Conservation (phyloP, 345 rosid genomes). For the Bruguiera gymnorhiza region DNA sequence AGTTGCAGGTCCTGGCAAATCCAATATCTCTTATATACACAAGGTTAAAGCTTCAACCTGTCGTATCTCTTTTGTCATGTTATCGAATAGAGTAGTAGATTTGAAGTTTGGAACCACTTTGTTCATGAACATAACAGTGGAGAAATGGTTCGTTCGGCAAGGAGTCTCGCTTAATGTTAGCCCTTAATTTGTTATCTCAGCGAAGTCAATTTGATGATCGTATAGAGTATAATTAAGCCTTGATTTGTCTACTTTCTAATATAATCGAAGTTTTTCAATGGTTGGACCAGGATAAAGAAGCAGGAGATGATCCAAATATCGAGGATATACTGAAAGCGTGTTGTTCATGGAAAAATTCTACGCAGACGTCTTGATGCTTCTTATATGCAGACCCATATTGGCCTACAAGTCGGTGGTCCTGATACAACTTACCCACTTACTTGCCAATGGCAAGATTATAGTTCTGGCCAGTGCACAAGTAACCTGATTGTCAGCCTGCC, state of each 20-base stretch:
- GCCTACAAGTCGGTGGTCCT: no score
- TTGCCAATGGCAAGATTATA: no score
- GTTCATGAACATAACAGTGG: not conserved
- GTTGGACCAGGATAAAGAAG: slow-evolving; percentile 75
- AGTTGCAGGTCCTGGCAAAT: slow-evolving; percentile 86
- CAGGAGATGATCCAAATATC: slow-evolving; percentile 81
- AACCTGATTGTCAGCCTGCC: no score
- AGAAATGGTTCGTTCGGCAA: no score
- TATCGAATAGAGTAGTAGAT: not conserved
- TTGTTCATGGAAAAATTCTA: slow-evolving; percentile 44
- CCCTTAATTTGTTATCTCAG: no score
- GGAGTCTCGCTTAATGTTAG: no score
- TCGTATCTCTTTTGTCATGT: not conserved
- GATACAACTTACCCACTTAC: no score
- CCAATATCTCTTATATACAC: slow-evolving; percentile 74
- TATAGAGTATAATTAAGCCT: no score
- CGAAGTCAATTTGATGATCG: no score
- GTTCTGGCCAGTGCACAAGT: no score
- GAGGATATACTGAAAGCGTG: slow-evolving; percentile 71
- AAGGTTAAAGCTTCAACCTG: slow-evolving; percentile 41
- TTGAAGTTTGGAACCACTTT: not conserved
- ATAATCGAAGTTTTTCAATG: slow-evolving; percentile 3
- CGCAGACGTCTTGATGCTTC: not conserved
- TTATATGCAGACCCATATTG: no score
- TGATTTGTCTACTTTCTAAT: no score